A percentile compares a stretch with the other conserved stretches of the same genome.
These are phyloP conservation scores for Rhodocollybia butyracea DNA, from an alignment of 768 basidiomycete species.

Conservation along the genomic window DNA sequence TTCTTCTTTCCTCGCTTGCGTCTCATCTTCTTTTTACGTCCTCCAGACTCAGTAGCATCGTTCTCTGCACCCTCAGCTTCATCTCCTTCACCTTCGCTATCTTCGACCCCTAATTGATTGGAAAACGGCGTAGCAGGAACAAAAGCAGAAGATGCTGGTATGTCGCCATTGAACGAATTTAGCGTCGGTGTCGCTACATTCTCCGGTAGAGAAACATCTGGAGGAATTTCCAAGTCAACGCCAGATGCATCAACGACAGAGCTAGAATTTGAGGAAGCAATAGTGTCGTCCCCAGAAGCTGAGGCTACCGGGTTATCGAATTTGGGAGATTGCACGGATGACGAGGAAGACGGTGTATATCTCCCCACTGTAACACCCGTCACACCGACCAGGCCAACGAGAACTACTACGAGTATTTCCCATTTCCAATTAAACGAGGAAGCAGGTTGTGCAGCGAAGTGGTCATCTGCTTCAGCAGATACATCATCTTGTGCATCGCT, in stretches of 20 bases:
- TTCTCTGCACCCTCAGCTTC: constrained; percentile 26
- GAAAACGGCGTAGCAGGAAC: neutral
- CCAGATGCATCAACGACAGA: no score
- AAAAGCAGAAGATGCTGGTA: neutral
- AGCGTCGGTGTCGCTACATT: neutral
- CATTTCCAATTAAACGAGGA: neutral
- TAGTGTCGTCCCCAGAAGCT: no score
- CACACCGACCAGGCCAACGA: neutral
- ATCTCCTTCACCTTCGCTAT: constrained; percentile 25
- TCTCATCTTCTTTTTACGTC: constrained; percentile 18
- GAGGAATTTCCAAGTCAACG: no score
- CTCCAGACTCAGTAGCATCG: constrained; percentile 20
- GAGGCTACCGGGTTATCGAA: neutral
- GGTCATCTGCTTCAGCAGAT: neutral
- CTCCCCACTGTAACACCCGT: neutral
- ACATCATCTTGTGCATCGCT: neutral
- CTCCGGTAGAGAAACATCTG: neutral
- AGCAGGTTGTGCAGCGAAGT: neutral
- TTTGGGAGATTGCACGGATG: neutral
- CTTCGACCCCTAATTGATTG: constrained; percentile 31
- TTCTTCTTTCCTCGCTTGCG: constrained; percentile 14
- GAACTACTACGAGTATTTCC: neutral
- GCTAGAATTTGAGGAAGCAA: no score
- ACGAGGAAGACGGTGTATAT: neutral
- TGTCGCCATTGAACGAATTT: neutral